Percentiles rank a stretch among this genome's conserved stretches.
These are phyloP conservation scores for Trichosanthes truncata DNA, from an alignment of 306 rosid species.

Conservation along the genomic window DNA sequence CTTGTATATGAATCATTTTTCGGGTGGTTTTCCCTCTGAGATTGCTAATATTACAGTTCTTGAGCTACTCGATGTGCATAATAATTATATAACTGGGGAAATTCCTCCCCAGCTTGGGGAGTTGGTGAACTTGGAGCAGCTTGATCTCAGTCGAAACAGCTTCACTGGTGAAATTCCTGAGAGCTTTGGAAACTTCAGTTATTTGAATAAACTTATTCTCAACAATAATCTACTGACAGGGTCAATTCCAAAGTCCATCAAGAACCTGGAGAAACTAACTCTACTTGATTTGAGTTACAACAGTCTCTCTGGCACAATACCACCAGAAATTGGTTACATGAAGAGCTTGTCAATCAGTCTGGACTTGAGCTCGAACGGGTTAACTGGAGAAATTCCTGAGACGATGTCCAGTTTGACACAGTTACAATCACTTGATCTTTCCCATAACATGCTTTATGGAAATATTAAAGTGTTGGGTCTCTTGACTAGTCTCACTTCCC, in stretches of 20 bases:
- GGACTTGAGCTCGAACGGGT: constrained; percentile 68
- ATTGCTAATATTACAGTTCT: constrained; percentile 80
- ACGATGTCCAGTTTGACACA: constrained; percentile 56
- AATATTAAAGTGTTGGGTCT: constrained; percentile 59
- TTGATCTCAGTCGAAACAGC: constrained; percentile 83
- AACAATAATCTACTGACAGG: constrained; percentile 70
- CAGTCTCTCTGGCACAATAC: constrained; percentile 64
- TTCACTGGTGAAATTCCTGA: constrained; percentile 67
- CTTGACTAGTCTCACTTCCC: constrained; percentile 69
- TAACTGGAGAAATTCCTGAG: constrained; percentile 74
- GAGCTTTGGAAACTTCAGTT: constrained; percentile 85
- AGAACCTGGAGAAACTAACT: constrained; percentile 65
- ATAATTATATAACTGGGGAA: constrained; percentile 62
- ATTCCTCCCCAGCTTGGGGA: constrained; percentile 66
- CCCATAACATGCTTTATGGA: constrained; percentile 63
- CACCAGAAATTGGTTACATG: constrained; percentile 58
- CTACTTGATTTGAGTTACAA: constrained; percentile 85
- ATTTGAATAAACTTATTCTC: constrained; percentile 83
- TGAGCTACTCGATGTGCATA: constrained; percentile 79
- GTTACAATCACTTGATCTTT: constrained; percentile 82
- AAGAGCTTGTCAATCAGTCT: constrained; percentile 87
- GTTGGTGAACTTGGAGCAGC: constrained; percentile 86
- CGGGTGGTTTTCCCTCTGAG: constrained; percentile 70
- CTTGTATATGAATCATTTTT: constrained; percentile 80
- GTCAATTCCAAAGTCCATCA: constrained; percentile 61